phyloP scores from a whole-genome alignment of 495 filamentous ascomycete genomes.

The Cercophora scortea region DNA sequence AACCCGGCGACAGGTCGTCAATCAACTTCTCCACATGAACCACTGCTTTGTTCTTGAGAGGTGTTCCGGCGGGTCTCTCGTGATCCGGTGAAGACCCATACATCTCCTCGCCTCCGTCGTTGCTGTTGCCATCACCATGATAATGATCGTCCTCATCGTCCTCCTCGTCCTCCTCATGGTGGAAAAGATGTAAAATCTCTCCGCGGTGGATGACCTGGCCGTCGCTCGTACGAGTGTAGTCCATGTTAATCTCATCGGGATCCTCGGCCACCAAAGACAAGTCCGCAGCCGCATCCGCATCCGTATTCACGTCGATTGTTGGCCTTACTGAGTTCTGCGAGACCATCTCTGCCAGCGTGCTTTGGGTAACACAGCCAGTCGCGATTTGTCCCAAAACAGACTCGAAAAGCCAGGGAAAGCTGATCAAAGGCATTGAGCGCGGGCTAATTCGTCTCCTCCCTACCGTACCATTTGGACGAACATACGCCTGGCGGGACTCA shows the following conservation, averaged over 20 bases:
- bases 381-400: conserved; percentile 69
- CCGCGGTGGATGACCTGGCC: conserved; percentile 24
- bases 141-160: conserved; percentile 4
- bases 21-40: too few species aligned
- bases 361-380: background rate
- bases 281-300: background rate
- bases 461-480: conserved; percentile 26
- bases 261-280: background rate
- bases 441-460: conserved; percentile 29
- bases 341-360: background rate
- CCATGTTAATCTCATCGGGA: conserved; percentile 6
- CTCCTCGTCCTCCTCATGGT: conserved; percentile 19
- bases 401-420: conserved; percentile 87
- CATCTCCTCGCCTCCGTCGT: too few species aligned
- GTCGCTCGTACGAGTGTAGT: conserved; percentile 15
- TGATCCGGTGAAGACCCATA: too few species aligned
- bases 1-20: too few species aligned
- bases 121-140: background rate
- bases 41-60: too few species aligned
- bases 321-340: background rate
- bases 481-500: conserved; percentile 30
- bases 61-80: too few species aligned
- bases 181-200: conserved; percentile 23
- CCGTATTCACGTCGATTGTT: background rate
- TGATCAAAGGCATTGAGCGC: conserved; percentile 69